A percentile compares a stretch with the other conserved stretches of the same genome.
Evolutionary conservation across 495 filamentous ascomycete species (phyloP).

Genomic region (Chaetomium fimeti): DNA sequence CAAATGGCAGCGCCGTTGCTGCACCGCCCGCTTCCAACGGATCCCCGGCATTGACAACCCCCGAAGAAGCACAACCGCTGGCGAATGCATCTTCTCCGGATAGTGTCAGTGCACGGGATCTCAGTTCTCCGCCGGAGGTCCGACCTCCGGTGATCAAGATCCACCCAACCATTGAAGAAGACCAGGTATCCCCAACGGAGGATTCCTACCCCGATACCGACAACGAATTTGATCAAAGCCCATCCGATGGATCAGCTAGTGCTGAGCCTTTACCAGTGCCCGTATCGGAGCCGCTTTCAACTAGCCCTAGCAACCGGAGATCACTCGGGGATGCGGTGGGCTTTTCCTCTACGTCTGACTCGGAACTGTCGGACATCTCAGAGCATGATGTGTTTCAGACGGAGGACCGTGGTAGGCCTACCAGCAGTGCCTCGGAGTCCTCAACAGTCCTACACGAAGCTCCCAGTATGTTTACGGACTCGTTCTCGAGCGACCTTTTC

Average conservation of each 20-base stretch:
- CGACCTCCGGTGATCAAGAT: constrained; percentile 26
- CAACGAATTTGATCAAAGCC: not conserved
- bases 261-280: not conserved
- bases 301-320: not conserved
- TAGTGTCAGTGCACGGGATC: not conserved
- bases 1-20: not conserved
- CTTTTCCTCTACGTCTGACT: constrained; percentile 19
- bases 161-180: constrained; percentile 25
- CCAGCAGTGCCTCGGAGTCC: constrained; percentile 42
- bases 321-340: not conserved
- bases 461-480: constrained; percentile 29
- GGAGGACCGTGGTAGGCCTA: constrained; percentile 29
- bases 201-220: not conserved
- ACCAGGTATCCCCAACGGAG: not conserved
- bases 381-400: constrained; percentile 22
- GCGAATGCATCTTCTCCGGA: not conserved
- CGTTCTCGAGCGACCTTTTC: constrained; percentile 33
- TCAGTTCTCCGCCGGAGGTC: not conserved
- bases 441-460: constrained; percentile 43
- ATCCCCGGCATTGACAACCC: not conserved
- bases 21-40: not conserved
- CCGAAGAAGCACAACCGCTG: not conserved
- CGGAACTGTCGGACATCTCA: constrained; percentile 23
- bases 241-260: not conserved
- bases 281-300: not conserved